phyloP scores from a whole-genome alignment of 2,329 filamentous ascomycete species.

The Paraphoma sp. region DNA sequence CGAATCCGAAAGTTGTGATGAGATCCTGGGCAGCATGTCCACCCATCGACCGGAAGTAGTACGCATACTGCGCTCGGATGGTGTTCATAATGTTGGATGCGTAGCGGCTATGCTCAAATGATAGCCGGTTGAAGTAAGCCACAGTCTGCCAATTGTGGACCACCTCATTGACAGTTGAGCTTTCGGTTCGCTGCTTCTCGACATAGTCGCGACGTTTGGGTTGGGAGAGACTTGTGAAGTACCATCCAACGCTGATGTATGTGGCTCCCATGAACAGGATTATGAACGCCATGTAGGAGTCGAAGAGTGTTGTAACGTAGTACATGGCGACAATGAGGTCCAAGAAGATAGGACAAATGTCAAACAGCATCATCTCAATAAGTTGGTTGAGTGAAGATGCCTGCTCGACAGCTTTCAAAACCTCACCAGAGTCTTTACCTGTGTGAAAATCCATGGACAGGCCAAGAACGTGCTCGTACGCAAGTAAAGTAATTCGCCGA shows the following conservation, averaged over 20 bases:
- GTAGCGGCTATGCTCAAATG: slow-evolving; percentile 62
- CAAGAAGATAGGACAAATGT: slow-evolving; percentile 66
- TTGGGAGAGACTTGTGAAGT: slow-evolving; percentile 52
- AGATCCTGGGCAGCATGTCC: slow-evolving; percentile 53
- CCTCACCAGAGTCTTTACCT: slow-evolving; percentile 67
- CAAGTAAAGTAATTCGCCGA: slow-evolving; percentile 63
- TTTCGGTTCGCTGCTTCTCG: slow-evolving; percentile 57
- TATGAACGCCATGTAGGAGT: slow-evolving; percentile 57
- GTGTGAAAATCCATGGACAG: slow-evolving; percentile 75
- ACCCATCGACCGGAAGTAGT: slow-evolving; percentile 39
- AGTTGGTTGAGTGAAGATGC: slow-evolving; percentile 66
- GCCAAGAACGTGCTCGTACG: slow-evolving; percentile 72
- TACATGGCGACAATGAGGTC: slow-evolving; percentile 68
- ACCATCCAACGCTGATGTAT: slow-evolving; percentile 61
- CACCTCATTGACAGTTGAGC: slow-evolving; percentile 63
- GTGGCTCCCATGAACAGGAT: slow-evolving; percentile 47
- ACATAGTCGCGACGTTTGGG: slow-evolving; percentile 49
- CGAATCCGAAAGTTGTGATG: slow-evolving; percentile 57
- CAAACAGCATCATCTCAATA: slow-evolving; percentile 65
- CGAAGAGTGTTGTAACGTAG: slow-evolving; percentile 68
- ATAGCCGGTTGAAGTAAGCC: slow-evolving; percentile 63
- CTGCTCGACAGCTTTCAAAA: slow-evolving; percentile 70
- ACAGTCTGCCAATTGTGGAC: slow-evolving; percentile 68
- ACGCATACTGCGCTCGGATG: slow-evolving; percentile 42
- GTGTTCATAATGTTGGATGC: slow-evolving; percentile 46